Evolutionary conservation across 2,329 filamentous ascomycete species (phyloP), one percentile per base, ranked within the genome.

Genomic region (Xylariales sp.): DNA sequence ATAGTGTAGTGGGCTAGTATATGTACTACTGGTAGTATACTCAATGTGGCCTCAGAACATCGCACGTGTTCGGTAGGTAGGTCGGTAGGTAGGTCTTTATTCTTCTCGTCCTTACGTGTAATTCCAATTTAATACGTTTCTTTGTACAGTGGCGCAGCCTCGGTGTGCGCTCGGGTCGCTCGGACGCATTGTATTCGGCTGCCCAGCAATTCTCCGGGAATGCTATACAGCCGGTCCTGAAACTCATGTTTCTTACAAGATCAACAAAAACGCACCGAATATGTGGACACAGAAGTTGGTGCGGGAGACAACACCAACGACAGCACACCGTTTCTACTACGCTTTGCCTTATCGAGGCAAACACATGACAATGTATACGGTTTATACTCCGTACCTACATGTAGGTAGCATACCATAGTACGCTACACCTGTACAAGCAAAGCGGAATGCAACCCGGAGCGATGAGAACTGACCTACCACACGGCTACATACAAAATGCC

Each of bases 91-190:
- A 23, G 23, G 23, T 23, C 23, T 23, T 23, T 23, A 28, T 43
- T 55, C 34, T 23, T 18, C 10, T 9, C 1, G 1, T 60, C 0
- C 54, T 4, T 30, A 12, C n/a, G 48, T 54, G 41, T 41, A 30
- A 58, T 63, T 59, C 46, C 32, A 61, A 54, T 65, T 45, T 28
- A 32, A 54, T 53, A 9, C 32, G 23, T 48, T 49, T 52, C 23
- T 30, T 10, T 30, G 9, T 32, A 12, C 45, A 55, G 67, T 66
- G 63, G 67, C 67, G 55, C 58, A 66, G 62, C 9, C 60, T 69
- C 54, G 62, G 65, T 68, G 64, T 62, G 57, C 57, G 50, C 67
- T 56, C 67, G 67, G 63, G 34, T 59, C 62, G 61, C 55, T 63
- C 67, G 64, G 62, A 55, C 58, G 30, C 23, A 62, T 54, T 43